Percentiles rank a stretch among this genome's conserved stretches.
Conservation (phyloP, 192 early-diverging fungal genomes). For the Coemansia sp. region DNA sequence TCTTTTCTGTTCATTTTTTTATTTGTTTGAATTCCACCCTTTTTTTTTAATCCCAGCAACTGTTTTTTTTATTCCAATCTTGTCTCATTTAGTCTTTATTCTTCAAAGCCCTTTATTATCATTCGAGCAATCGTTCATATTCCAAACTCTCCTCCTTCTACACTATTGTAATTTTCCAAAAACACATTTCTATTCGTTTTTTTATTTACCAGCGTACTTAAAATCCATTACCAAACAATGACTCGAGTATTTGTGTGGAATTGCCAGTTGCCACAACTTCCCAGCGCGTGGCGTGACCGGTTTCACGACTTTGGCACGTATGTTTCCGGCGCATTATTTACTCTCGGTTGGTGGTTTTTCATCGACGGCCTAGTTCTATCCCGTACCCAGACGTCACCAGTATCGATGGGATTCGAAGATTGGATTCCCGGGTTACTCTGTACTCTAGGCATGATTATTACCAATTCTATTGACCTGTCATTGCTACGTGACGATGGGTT, state of each 20-base stretch:
- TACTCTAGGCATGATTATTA: slow-evolving; percentile 56
- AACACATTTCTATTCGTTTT: too few species aligned
- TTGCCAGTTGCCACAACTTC: slow-evolving; percentile 43
- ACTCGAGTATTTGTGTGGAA: slow-evolving; percentile 51
- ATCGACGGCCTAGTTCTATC: slow-evolving; percentile 55
- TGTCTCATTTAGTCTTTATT: too few species aligned
- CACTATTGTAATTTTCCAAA: too few species aligned
- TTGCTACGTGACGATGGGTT: slow-evolving; percentile 55
- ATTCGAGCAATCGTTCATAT: too few species aligned
- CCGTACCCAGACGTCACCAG: slow-evolving; percentile 23
- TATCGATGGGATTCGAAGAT: slow-evolving; percentile 53
- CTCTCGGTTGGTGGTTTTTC: slow-evolving; percentile 59
- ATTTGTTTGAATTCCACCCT: slow-evolving; percentile 4
- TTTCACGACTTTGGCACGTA: slow-evolving; percentile 54
- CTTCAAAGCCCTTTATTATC: too few species aligned
- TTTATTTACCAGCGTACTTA: too few species aligned
- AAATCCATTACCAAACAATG: too few species aligned
- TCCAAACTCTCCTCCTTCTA: too few species aligned
- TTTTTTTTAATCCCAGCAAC: too few species aligned
- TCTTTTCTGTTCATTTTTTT: not conserved
- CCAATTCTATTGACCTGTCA: slow-evolving; percentile 56
- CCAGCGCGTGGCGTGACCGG: slow-evolving; percentile 40
- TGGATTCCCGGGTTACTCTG: slow-evolving; percentile 55
- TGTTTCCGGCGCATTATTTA: slow-evolving; percentile 50
- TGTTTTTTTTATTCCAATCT: too few species aligned